These are phyloP conservation scores for Punctularia strigosozonata DNA, from an alignment of 768 basidiomycete genomes.

Conservation along the genomic window DNA sequence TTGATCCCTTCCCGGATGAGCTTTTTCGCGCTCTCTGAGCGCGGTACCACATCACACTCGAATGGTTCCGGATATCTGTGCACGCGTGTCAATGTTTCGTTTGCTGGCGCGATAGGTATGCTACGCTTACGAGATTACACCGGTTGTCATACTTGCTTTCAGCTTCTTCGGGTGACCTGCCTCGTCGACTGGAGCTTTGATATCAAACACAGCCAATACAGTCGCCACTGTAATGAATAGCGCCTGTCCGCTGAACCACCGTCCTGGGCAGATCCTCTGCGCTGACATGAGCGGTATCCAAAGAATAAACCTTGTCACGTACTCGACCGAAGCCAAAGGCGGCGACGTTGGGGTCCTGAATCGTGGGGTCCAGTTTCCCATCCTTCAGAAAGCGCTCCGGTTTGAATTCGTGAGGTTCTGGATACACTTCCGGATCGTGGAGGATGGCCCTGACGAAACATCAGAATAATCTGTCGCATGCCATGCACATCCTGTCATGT, in stretches of 20 bases:
- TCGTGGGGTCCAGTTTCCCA: not conserved
- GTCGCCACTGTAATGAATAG: not conserved
- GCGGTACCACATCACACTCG: no score
- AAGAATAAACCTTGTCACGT: no score
- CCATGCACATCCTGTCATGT: no score
- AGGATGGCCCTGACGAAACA: not conserved
- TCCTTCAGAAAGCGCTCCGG: slow-evolving; percentile 2
- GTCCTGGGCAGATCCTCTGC: not conserved
- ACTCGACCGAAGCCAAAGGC: slow-evolving; percentile 3
- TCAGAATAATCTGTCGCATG: no score
- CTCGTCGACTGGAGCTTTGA: not conserved
- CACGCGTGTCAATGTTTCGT: no score
- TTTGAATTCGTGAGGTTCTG: slow-evolving; percentile 2
- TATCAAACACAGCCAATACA: not conserved
- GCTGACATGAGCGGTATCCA: no score
- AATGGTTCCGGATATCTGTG: no score
- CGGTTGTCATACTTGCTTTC: not conserved
- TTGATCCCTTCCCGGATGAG: no score
- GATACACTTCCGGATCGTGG: slow-evolving; percentile 2
- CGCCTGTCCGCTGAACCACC: not conserved
- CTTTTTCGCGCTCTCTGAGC: no score
- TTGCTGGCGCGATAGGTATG: no score
- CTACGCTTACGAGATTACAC: not conserved
- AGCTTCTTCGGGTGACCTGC: not conserved
- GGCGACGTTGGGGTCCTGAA: not conserved